Evolutionary conservation across 331 rosid genomes (phyloP).

Genomic region (Telfairia occidentalis): DNA sequence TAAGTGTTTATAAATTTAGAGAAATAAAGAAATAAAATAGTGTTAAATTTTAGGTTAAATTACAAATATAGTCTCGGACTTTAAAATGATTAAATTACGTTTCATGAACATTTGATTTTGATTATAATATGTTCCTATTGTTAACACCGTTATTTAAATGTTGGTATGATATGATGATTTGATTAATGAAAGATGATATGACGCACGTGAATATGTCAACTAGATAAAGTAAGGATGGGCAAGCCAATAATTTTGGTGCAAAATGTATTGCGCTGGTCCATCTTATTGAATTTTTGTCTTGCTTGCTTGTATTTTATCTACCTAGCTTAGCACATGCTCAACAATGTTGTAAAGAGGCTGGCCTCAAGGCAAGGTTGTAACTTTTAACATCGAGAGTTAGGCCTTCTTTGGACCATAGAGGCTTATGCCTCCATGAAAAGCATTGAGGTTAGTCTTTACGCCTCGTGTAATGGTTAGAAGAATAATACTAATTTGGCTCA

Average conservation of each 20-base stretch:
- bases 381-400: no score
- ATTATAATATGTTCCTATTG: neutral
- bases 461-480: no score
- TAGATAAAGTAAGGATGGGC: neutral
- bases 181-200: neutral
- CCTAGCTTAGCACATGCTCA: neutral
- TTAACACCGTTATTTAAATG: no score
- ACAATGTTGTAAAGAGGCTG: no score
- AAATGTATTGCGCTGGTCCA: neutral
- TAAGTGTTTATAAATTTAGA: neutral
- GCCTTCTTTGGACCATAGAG: no score
- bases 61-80: neutral
- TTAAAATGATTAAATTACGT: neutral
- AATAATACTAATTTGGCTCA: no score
- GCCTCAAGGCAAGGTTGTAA: no score
- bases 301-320: neutral
- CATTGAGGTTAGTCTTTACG: no score
- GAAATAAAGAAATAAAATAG: neutral
- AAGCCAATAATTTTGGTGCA: neutral
- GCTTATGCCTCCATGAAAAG: no score
- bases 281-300: neutral
- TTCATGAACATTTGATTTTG: neutral
- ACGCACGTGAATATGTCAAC: neutral
- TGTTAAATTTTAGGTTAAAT: neutral
- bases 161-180: neutral